Base-by-base conservation (phyloP, 805 yeast genomes). In the Candida insectorum region DNA sequence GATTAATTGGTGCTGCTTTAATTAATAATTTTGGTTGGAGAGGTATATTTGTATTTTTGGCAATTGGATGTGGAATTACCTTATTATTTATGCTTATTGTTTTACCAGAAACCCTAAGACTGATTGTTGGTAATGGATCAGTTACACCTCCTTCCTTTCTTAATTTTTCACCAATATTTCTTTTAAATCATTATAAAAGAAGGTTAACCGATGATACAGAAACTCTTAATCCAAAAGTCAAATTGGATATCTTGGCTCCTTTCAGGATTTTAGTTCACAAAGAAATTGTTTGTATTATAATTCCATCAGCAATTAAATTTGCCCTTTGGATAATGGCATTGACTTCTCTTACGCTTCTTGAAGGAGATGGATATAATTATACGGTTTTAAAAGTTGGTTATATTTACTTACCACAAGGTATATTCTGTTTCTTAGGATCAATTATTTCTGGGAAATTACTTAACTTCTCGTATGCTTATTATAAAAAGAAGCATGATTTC, bases 31-130 rank as follows among this genome's bases (percentile, higher is more conserved):
- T 49, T 31, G 40, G 49, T 13, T 87, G 96, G 95, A 67, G 89
- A 45, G 76, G 87, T 0, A 73, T 81, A n/a, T 83, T 84, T 47
- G 77, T 86, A 77, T 84, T 87, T 41, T 56, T 84, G 32, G 77
- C 84, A 1, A 78, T 82, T 17, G 77, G 82, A 7, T 73, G 81
- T 19, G 81, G 81, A 4, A 38, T 55, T 2, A 63, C 75, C 3
- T 42, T 53, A 13, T 19, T 52, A 2, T 17, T 53, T 11, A 38
- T 47, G 3, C 6, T 41, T 5, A 28, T 51, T 3, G 21, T 71
- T 5, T 54, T 87, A 12, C 94, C 95, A 1, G 96, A 88, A 51
- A 88, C 96, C 0, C 72, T 73, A 24, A 65, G 95, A 36, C 56
- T 72, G 5, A 54, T 83, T 6, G 91, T 79, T 1, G 96, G 94